Base-by-base conservation (phyloP, 441 rosid genomes). In the Pelargonium citronellum region DNA sequence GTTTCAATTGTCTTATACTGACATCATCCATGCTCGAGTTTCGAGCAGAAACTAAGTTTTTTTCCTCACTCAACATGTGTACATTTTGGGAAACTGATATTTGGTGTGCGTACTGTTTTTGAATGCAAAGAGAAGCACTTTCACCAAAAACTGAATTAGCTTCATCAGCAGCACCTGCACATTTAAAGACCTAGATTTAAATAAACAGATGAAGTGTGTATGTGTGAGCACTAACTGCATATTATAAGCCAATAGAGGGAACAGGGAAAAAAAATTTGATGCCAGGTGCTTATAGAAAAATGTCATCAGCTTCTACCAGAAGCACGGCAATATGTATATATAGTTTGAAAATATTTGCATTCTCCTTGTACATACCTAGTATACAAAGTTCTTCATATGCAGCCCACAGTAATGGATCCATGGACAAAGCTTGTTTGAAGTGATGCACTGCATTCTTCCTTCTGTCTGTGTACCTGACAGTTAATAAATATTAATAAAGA, bases 341-440 rank as follows among this genome's bases (percentile, higher is more conserved):
- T 30, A 30, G 41, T 37, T 37, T 37, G 41, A 37, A 37, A 4
- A 37, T 37, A 37, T 37, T 4, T 37, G 41, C 8, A 37, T 7
- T 37, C 41, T 19, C 64, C 20, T 58, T 68, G 67, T 63, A 72
- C 80, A 71, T 19, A 84, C 89, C 87, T 79, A 86, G 74, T 27
- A 70, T 76, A 74, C 89, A 86, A 27, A 86, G 85, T 69, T 86
- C 84, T 66, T 74, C 79, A 71, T 86, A 86, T 61, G 89, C 89
- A 68, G 83, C 81, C 89, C 89, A 86, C 57, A 81, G 77, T 76
- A 84, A 72, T 51, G 89, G 89, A 78, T 86, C 87, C 64, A 71
- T n/a, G 19, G 81, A 78, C 76, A 86, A 75, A 57, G 86, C 84
- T 73, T 75, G 82, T 80, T 79, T 84, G 69, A 86, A 86, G 69